Conservation (phyloP, 2,329 filamentous ascomycete genomes). For the Ophiostoma sp. region DNA sequence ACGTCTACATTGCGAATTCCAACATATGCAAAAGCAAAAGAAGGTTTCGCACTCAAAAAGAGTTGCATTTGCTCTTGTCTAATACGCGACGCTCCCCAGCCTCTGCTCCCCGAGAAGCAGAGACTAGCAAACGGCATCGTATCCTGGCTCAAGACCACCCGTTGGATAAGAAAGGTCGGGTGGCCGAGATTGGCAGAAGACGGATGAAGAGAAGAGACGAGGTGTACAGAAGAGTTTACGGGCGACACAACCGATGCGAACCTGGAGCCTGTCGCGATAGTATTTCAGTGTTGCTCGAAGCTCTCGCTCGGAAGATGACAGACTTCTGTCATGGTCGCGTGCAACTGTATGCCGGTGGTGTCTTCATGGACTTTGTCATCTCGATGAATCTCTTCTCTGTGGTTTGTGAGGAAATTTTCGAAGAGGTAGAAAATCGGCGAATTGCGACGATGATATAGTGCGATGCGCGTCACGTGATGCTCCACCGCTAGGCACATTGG, state of each 20-base stretch:
- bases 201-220: slow-evolving; percentile 15
- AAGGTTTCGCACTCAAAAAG: slow-evolving; percentile 41
- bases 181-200: slow-evolving; percentile 40
- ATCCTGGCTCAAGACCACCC: slow-evolving; percentile 38
- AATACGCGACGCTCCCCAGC: slow-evolving; percentile 28
- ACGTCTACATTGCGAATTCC: slow-evolving; percentile 39
- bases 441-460: neutral
- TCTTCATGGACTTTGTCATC: neutral
- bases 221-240: neutral
- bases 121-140: slow-evolving; percentile 24
- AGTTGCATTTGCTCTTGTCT: slow-evolving; percentile 37
- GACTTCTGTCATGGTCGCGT: neutral
- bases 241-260: neutral
- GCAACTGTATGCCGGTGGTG: neutral
- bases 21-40: slow-evolving; percentile 31
- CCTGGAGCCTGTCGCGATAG: neutral
- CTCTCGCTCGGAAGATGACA: neutral
- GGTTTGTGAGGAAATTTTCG: neutral
- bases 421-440: neutral
- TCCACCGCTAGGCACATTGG: neutral
- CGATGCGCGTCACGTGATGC: neutral
- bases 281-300: neutral
- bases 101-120: slow-evolving; percentile 14
- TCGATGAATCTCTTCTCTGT: neutral
- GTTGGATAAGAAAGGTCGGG: slow-evolving; percentile 26